Evolutionary conservation across 73 alveolate genomes (phyloP).

Genomic region (Breviolum minutum): DNA sequence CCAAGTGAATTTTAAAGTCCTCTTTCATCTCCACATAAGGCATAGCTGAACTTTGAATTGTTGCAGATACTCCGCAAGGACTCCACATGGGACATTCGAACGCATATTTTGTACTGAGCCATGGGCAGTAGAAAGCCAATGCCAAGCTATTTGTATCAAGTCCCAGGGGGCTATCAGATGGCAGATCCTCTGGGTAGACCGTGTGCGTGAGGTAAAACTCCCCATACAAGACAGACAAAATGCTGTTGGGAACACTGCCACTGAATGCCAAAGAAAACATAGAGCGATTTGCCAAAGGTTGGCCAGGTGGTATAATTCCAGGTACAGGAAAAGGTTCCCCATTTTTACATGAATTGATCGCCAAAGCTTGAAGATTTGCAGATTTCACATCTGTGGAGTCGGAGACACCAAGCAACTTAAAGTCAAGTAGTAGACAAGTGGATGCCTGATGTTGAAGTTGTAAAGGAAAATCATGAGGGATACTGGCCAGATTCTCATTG

Average conservation of each 20-base stretch:
- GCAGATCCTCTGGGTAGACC: slow-evolving; percentile 22
- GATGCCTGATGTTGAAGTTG: not conserved
- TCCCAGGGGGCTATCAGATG: not conserved
- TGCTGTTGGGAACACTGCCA: slow-evolving; percentile 54
- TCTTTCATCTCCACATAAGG: slow-evolving; percentile 11
- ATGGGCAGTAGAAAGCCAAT: slow-evolving; percentile 61
- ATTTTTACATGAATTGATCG: not conserved
- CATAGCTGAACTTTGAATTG: slow-evolving; percentile 12
- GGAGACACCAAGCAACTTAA: not conserved
- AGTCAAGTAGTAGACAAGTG: not conserved
- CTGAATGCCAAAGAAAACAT: slow-evolving; percentile 65
- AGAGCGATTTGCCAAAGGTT: not conserved
- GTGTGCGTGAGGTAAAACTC: not conserved
- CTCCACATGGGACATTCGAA: slow-evolving; percentile 52
- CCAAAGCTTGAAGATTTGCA: not conserved
- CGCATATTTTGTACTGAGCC: slow-evolving; percentile 41
- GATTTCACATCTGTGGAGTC: slow-evolving; percentile 8
- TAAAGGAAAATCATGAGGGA: slow-evolving; percentile 7
- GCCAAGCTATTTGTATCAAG: slow-evolving; percentile 49
- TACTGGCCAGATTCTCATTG: not conserved
- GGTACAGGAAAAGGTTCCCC: slow-evolving; percentile 12
- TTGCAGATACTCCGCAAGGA: slow-evolving; percentile 37
- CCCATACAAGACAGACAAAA: not conserved
- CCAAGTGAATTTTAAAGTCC: not conserved
- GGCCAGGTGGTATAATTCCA: not conserved